Base-by-base conservation (phyloP, 371 early-diverging fungal species). In the Mycotypha africana region DNA sequence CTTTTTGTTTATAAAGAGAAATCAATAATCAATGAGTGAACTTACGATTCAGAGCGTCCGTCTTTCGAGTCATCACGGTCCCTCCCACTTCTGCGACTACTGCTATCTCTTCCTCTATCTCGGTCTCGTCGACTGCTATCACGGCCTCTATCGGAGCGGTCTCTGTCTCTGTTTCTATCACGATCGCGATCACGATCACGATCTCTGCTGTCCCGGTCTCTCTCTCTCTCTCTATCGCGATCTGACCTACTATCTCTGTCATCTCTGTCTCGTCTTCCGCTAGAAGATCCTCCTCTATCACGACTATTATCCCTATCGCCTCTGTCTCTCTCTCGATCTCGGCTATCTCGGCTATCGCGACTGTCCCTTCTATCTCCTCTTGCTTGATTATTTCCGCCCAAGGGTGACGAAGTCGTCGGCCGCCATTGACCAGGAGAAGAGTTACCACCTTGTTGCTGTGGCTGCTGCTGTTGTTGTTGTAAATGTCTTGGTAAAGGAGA, bases 11-110 rank as follows among this genome's bases (percentile, higher is more conserved):
- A n/a, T n/a, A n/a, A n/a, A 15, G 28, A 19, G 4, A 24, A 33
- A 8, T 19, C 16, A 33, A 15, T 3, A 23, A 25, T 41, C 17
- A 38, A 34, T 17, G n/a, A 32, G 16, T 4, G 12, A 22, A 54
- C 55, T 54, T 48, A 54, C 55, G 55, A 54, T 44, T 54, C 49
- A 38, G 55, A 54, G 15, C 55, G 48, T 35, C 42, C 45, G 22
- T 53, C 53, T 5, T 38, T 22, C 7, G 47, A 47, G 34, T 47
- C 47, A 53, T 53, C 53, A 31, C 51, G 36, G 24, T 48, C 49
- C 28, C 49, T 28, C 2, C 22, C 40, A 38, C 51, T 51, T 51
- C 51, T 23, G 15, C 21, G 21, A 11, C 41, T 24, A 28, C 21
- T 28, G 16, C 41, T 20, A 21, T 42, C 42, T 19, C 42, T n/a